Evolutionary conservation across 495 filamentous ascomycete genomes (phyloP).

Genomic region (Daldinia bambusicola): DNA sequence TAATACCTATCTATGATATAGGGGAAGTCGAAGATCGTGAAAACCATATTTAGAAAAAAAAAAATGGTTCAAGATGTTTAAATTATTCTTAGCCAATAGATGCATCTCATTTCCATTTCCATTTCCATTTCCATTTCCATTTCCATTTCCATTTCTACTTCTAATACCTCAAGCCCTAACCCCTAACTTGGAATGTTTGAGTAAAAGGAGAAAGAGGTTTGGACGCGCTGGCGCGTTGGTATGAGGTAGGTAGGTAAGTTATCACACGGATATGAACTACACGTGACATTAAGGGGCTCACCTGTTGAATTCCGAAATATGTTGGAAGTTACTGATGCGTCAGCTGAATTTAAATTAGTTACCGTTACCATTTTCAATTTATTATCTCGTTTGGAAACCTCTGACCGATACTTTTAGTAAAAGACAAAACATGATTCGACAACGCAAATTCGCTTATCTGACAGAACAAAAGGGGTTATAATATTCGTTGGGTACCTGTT

Average conservation of each 20-base stretch:
- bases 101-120: too few relatives aligned
- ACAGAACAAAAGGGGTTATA: background rate
- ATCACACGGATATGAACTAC: background rate
- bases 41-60: background rate
- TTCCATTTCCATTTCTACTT: background rate
- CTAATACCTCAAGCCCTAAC: background rate
- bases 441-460: background rate
- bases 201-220: background rate
- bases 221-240: background rate
- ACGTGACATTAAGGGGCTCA: constrained; percentile 10
- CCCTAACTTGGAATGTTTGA: background rate
- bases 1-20: background rate
- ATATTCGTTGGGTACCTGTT: too few relatives aligned
- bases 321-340: too few relatives aligned
- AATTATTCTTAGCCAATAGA: background rate
- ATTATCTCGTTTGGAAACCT: background rate
- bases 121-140: background rate
- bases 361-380: background rate
- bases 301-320: background rate
- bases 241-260: background rate
- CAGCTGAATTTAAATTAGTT: too few relatives aligned
- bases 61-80: background rate
- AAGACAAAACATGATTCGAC: background rate
- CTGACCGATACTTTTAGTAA: background rate
- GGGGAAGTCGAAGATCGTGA: background rate